Base-by-base conservation (phyloP, 2,329 filamentous ascomycete species). In the Cadophora malorum region DNA sequence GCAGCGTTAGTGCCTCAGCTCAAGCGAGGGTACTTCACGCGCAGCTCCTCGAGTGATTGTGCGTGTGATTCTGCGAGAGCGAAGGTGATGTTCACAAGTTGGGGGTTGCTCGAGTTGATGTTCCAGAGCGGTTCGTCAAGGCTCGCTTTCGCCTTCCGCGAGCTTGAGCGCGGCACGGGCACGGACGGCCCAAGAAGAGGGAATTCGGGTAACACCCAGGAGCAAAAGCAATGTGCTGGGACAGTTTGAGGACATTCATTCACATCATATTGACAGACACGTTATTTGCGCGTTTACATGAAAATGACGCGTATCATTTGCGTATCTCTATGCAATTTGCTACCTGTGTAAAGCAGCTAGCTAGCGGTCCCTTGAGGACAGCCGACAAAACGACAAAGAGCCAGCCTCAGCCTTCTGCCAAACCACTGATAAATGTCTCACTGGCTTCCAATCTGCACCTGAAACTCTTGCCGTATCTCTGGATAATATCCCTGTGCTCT, bases 1-100 rank as follows among this genome's bases (percentile, higher is more conserved):
- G 53, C 31, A 35, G 53, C 28, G 53, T 38, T 41, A 59, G 55
- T 59, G 55, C 55, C n/a, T 33, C 55, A 16, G 55, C 55, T 59
- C 55, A 41, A 58, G 53, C 53, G 53, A 38, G 31, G 19, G 38
- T 38, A 31, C 31, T 38, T 58, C 53, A 59, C 55, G 55, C 33
- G 55, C 55, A 59, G 55, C 55, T 10, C 41, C 55, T 59, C 33
- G 21, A 59, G 33, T 61, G 58, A 49, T n/a, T 49, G 38, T 31
- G 25, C 23, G 21, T n/a, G 38, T n/a, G 38, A 21, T 10, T 47
- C 21, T 61, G 58, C 23, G 23, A 31, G 10, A 49, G 45, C 38
- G 23, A 61, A 49, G 21, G n/a, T 21, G 38, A 61, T 12, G 38
- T 61, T 7, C 38, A 47, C n/a, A 61, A 61, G 23, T 49, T 16